Percentiles rank a stretch among this genome's conserved stretches.
Evolutionary conservation across 306 rosid species (phyloP).

Genomic region (Acmispon strigosus): DNA sequence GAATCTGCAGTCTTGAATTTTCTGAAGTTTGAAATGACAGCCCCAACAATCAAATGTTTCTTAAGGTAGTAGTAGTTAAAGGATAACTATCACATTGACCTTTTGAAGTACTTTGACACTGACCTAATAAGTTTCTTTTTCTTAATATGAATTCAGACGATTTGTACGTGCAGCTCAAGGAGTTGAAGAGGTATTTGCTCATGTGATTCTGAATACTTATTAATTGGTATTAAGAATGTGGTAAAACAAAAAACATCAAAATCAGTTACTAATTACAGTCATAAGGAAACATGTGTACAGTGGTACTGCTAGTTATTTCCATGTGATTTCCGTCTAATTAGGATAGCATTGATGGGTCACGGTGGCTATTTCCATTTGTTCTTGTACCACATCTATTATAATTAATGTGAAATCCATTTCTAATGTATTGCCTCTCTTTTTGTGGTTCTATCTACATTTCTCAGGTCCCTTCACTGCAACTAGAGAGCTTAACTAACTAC

Average conservation of each 20-base stretch:
- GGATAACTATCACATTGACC: neutral
- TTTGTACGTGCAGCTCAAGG: conserved; percentile 93
- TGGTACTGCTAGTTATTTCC: neutral
- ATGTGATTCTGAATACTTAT: too few relatives aligned
- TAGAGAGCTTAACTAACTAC: conserved; percentile 87
- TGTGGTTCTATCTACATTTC: neutral
- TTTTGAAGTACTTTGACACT: neutral
- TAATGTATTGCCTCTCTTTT: neutral
- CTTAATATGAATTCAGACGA: conserved; percentile 44
- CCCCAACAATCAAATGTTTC: conserved; percentile 88
- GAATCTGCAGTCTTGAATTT: conserved; percentile 84
- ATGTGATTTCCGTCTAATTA: neutral
- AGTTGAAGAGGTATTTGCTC: conserved; percentile 48
- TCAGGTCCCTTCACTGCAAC: conserved; percentile 58
- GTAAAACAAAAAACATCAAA: neutral
- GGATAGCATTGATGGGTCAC: neutral
- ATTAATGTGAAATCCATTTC: neutral
- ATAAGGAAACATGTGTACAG: neutral
- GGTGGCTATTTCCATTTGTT: neutral
- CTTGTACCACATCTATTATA: neutral
- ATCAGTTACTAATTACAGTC: neutral
- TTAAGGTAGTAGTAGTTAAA: conserved; percentile 43
- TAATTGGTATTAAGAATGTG: too few relatives aligned
- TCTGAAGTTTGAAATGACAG: conserved; percentile 95
- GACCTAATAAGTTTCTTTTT: neutral